Evolutionary conservation across 2,329 filamentous ascomycete genomes (phyloP).

Genomic region (Talaromyces sp.): DNA sequence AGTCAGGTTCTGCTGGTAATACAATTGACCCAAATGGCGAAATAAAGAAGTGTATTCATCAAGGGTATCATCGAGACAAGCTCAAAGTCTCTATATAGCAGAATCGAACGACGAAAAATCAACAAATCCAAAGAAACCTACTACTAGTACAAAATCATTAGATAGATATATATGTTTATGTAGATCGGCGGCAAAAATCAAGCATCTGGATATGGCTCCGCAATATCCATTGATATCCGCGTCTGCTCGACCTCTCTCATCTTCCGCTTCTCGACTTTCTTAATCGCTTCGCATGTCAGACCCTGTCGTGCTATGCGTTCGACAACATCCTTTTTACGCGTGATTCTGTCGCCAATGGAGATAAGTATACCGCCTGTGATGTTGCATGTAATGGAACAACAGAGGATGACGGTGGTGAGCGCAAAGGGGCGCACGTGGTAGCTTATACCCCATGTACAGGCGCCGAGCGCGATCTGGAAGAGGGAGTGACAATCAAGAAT

Average conservation of each 20-base stretch:
- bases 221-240: background rate
- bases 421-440: conserved; percentile 68
- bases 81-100: background rate
- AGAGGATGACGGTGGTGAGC: conserved; percentile 77
- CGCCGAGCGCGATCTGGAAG: conserved; percentile 75
- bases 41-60: background rate
- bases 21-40: background rate
- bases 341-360: conserved; percentile 70
- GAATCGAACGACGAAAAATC: background rate
- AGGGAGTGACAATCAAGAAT: conserved; percentile 76
- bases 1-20: background rate
- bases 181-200: background rate
- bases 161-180: background rate
- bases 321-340: conserved; percentile 81
- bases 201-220: background rate
- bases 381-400: conserved; percentile 74
- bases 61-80: background rate
- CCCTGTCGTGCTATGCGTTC: conserved; percentile 75
- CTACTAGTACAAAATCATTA: background rate
- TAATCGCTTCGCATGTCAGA: conserved; percentile 65
- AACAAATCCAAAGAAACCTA: background rate
- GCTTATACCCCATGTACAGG: conserved; percentile 74
- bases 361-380: conserved; percentile 75
- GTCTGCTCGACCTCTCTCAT: conserved; percentile 32
- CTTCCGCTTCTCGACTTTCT: conserved; percentile 54